These are phyloP conservation scores for Hemisphaericaspora xylofermentans DNA, from an alignment of 1,139 yeast genomes.

Conservation along the genomic window DNA sequence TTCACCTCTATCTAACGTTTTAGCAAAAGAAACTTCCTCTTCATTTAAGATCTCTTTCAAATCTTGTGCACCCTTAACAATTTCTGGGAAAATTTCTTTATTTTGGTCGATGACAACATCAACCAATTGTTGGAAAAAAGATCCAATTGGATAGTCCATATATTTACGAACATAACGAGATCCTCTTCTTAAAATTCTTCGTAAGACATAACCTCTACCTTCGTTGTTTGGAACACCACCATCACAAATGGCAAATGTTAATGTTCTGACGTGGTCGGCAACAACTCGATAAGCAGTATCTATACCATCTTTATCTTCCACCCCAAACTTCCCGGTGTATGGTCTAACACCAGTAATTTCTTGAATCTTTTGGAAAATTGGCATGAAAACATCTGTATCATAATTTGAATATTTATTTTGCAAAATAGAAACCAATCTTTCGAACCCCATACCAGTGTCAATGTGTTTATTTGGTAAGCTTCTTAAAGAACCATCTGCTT, in stretches of 20 bases:
- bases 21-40: conserved; percentile 92
- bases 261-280: conserved; percentile 97
- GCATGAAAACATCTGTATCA: conserved; percentile 95
- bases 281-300: conserved; percentile 98
- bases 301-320: conserved; percentile 87
- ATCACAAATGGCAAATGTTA: conserved; percentile 93
- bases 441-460: conserved; percentile 99
- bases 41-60: conserved; percentile 90
- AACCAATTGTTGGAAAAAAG: conserved; percentile 86
- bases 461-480: conserved; percentile 90
- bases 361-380: conserved; percentile 79
- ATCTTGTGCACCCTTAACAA: conserved; percentile 65
- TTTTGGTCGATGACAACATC: conserved; percentile 93
- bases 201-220: conserved; percentile 96
- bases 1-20: conserved; percentile 97
- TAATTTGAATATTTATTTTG: conserved; percentile 90
- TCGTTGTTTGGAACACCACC: conserved; percentile 99
- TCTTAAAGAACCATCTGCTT: conserved; percentile 77
- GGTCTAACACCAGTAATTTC: conserved; percentile 92
- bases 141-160: conserved; percentile 93
- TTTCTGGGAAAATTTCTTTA: conserved; percentile 86
- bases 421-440: conserved; percentile 89
- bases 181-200: conserved; percentile 97
- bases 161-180: conserved; percentile 95
- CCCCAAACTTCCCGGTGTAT: conserved; percentile 89